Base-by-base conservation (phyloP, 495 filamentous ascomycete species). In the Corynascus novoguineensis region DNA sequence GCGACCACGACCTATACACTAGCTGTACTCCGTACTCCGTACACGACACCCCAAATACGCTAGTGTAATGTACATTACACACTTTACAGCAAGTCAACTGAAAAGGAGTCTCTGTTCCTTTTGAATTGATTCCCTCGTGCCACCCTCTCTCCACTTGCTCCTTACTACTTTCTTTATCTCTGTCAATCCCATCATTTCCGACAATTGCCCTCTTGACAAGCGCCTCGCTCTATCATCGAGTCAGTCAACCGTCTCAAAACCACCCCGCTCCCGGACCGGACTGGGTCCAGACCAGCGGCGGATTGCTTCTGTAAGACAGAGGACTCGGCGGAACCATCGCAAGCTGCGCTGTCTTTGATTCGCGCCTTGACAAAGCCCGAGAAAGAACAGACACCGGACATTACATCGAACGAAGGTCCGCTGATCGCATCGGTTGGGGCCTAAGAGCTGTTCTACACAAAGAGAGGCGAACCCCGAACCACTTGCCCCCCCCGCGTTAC, bases 331-430 rank as follows among this genome's bases (percentile, higher is more conserved):
- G 31, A 42, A 29, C 21, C 19, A 28, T 22, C 21, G 53, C 51
- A 53, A 55, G 44, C 19, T 37, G 44, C 53, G 17, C 42, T 47
- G 29, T 6, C 21, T 22, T 31, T 1, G 7, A 21, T 29, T 21
- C 50, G 34, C 37, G 21, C 31, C 14, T 38, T 22, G 27, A 37
- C 34, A 14, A n/a, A n/a, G n/a, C n/a, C 29, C 24, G 29, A 22
- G 11, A 3, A 22, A 31, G 28, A 1, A 25, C 17, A 41, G 12
- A 5, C 5, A 24, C 34, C 17, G 19, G 27, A 8, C 27, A 5
- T 48, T n/a, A 7, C 47, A 60, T 64, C 62, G 62, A 61, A 62
- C 61, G 59, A 64, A 52, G 40, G 35, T 42, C 44, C 53, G 61
- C 46, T 56, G 51, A 64, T 66, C 60, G 40, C 28, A 25, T 14